Conservation (phyloP, 345 rosid genomes). For the Arabidopsis thaliana region DNA sequence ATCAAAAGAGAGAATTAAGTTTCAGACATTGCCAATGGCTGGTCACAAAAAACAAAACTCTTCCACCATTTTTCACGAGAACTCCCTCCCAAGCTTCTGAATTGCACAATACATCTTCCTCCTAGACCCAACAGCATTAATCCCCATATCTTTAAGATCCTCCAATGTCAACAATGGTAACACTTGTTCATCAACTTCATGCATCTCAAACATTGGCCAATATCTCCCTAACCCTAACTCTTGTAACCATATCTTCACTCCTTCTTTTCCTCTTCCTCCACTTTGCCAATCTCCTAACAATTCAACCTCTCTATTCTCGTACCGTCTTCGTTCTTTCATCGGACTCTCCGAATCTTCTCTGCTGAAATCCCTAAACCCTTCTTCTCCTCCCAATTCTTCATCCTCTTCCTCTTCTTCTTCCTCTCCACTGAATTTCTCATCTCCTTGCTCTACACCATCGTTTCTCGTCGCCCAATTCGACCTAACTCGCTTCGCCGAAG, state of each 20-base stretch:
- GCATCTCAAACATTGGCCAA: conserved; percentile 80
- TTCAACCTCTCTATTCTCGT: conserved; percentile 8
- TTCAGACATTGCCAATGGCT: conserved; percentile 61
- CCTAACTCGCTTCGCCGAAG: conserved; percentile 57
- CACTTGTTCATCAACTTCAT: conserved; percentile 87
- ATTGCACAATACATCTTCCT: conserved; percentile 82
- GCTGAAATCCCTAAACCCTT: conserved; percentile 57
- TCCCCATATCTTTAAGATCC: conserved; percentile 92
- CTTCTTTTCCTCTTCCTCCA: conserved; percentile 48
- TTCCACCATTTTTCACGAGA: conserved; percentile 50
- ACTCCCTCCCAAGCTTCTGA: conserved; percentile 80
- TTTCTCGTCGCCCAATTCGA: conserved; percentile 69
- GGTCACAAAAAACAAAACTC: conserved; percentile 32
- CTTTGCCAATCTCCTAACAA: conserved; percentile 56
- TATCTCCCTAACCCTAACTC: conserved; percentile 73
- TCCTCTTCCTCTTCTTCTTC: conserved; percentile 59
- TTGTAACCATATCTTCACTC: conserved; percentile 36
- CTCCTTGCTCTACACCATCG: conserved; percentile 54
- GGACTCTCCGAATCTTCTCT: conserved; percentile 76
- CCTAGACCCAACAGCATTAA: conserved; percentile 83
- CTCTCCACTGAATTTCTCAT: conserved; percentile 60
- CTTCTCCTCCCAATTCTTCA: conserved; percentile 63
- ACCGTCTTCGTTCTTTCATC: conserved; percentile 55
- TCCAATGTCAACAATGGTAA: conserved; percentile 83
- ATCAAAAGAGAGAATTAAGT: conserved; percentile 33